Conservation (phyloP, 306 rosid species). For the Ammopiptanthus mongolicus region DNA sequence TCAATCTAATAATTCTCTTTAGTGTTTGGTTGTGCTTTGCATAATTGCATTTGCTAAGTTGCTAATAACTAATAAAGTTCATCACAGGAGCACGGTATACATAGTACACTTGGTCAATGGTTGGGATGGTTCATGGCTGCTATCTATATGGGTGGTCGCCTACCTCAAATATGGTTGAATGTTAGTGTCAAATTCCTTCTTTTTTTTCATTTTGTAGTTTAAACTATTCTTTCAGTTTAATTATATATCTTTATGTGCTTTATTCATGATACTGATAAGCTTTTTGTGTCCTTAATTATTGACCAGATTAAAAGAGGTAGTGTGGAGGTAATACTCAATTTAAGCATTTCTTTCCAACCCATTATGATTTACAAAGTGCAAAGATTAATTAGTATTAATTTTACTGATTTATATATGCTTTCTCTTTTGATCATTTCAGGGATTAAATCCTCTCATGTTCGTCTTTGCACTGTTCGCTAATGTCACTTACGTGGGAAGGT, state of each 20-base stretch:
- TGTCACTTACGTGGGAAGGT: conserved; percentile 72
- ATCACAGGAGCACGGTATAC: conserved; percentile 38
- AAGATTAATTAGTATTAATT: background rate
- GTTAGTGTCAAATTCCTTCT: conserved; percentile 28
- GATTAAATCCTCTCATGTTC: conserved; percentile 90
- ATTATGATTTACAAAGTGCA: background rate
- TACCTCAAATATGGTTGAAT: conserved; percentile 90
- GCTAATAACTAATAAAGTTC: background rate
- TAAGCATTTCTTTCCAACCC: background rate
- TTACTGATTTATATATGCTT: background rate
- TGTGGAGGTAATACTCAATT: conserved; percentile 58
- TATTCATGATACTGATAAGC: background rate
- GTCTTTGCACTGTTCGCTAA: conserved; percentile 78
- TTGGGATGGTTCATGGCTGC: conserved; percentile 97
- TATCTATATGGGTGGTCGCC: conserved; percentile 76
- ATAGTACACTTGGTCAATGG: conserved; percentile 58
- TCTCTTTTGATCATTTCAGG: conserved; percentile 33
- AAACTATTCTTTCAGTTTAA: background rate
- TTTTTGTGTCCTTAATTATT: background rate
- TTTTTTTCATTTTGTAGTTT: background rate
- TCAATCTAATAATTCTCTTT: background rate
- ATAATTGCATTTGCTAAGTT: background rate
- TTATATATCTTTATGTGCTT: background rate
- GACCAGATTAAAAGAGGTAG: conserved; percentile 83
- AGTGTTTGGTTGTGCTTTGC: background rate